Evolutionary conservation across 2,329 filamentous ascomycete genomes (phyloP).

Genomic region (Xylariaceae sp.): DNA sequence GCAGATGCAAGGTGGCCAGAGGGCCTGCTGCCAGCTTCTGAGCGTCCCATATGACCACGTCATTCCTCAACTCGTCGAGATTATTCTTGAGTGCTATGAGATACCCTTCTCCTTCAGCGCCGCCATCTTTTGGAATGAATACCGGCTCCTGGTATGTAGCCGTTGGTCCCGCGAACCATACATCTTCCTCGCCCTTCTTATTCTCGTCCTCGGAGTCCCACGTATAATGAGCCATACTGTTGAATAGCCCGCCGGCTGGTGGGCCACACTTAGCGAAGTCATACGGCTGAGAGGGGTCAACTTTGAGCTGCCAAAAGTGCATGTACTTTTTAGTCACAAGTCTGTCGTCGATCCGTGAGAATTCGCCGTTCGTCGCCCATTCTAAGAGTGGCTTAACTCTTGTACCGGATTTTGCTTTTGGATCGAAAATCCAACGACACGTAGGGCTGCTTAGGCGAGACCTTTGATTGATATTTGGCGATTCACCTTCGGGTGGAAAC

Average conservation of each 20-base stretch:
- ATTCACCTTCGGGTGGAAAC: slow-evolving; percentile 47
- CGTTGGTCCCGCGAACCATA: slow-evolving; percentile 52
- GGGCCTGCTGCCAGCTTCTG: slow-evolving; percentile 46
- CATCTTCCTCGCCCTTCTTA: slow-evolving; percentile 43
- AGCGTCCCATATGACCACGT: slow-evolving; percentile 52
- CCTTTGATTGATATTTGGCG: slow-evolving; percentile 35
- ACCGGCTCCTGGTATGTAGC: slow-evolving; percentile 59
- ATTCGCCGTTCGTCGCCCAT: slow-evolving; percentile 54
- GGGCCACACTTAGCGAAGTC: slow-evolving; percentile 53
- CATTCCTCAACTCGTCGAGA: slow-evolving; percentile 52
- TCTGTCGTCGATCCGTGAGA: slow-evolving; percentile 56
- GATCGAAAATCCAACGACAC: slow-evolving; percentile 49
- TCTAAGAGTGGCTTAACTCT: slow-evolving; percentile 44
- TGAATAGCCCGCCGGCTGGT: slow-evolving; percentile 51
- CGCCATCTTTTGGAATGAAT: slow-evolving; percentile 53
- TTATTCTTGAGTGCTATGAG: slow-evolving; percentile 53
- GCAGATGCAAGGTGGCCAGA: slow-evolving; percentile 48
- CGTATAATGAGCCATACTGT: slow-evolving; percentile 53
- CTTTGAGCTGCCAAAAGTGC: slow-evolving; percentile 54
- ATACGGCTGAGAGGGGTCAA: slow-evolving; percentile 46
- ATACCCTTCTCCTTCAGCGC: slow-evolving; percentile 55
- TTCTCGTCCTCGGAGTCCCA: slow-evolving; percentile 40
- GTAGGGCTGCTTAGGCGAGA: slow-evolving; percentile 48
- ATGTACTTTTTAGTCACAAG: slow-evolving; percentile 51
- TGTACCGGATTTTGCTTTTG: slow-evolving; percentile 43